phyloP scores from a whole-genome alignment of 805 yeast species.

The Wickerhamiella hasegawae region DNA sequence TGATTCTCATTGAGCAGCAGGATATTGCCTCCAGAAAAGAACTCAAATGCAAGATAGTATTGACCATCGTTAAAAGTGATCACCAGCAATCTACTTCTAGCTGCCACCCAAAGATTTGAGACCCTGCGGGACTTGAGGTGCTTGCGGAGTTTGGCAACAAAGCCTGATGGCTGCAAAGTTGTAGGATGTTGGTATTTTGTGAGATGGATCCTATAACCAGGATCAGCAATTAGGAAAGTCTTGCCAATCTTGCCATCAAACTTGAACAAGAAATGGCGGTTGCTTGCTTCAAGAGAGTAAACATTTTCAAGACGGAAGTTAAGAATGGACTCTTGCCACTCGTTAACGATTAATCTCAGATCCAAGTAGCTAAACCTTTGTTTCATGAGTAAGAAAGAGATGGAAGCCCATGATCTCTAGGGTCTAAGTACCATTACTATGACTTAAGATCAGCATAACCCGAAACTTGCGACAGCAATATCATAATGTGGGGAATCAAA shows the following conservation, averaged over 20 bases:
- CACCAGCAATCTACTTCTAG: conserved; percentile 69
- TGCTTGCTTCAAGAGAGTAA: conserved; percentile 59
- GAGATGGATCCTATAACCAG: conserved; percentile 66
- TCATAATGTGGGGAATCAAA: no score
- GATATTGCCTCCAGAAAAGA: conserved; percentile 90
- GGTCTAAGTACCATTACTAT: no score
- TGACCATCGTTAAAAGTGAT: conserved; percentile 74
- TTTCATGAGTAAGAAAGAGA: conserved; percentile 24
- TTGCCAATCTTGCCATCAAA: conserved; percentile 31
- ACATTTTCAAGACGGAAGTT: conserved; percentile 69
- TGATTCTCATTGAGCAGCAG: conserved; percentile 53
- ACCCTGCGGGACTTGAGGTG: conserved; percentile 70
- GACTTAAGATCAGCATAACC: no score
- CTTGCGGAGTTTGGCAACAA: conserved; percentile 73
- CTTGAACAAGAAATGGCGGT: conserved; percentile 31
- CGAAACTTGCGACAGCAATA: no score
- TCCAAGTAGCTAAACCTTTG: conserved; percentile 82
- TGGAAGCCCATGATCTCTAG: no score
- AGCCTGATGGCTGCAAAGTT: conserved; percentile 68
- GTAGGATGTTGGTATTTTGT: conserved; percentile 72
- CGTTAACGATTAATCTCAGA: conserved; percentile 52
- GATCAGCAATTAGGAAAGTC: conserved; percentile 58
- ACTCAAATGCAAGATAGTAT: conserved; percentile 64
- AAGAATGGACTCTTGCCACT: conserved; percentile 39
- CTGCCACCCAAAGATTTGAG: conserved; percentile 55